These are phyloP conservation scores for Chionographis japonica DNA, from an alignment of 106 monocot species.

Conservation along the genomic window DNA sequence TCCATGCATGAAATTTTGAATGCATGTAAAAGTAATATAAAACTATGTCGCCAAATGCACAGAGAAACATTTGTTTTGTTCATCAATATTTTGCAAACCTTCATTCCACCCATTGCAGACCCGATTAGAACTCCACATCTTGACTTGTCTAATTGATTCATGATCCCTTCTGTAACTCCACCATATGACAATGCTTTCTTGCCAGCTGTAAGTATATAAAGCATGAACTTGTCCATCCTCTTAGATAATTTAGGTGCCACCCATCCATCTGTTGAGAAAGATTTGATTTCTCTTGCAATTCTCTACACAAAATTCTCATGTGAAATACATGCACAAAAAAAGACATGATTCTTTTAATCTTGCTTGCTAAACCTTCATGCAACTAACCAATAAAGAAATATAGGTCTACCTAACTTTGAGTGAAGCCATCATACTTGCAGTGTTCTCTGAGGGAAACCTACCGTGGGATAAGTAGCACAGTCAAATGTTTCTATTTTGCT, in stretches of 20 bases:
- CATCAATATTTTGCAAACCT: constrained; percentile 26
- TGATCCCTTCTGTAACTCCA: constrained; percentile 60
- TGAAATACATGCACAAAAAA: neutral
- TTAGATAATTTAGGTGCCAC: constrained; percentile 67
- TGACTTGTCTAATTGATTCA: constrained; percentile 55
- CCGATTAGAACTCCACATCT: constrained; percentile 76
- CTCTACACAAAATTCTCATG: constrained; percentile 31
- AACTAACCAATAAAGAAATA: too few species aligned
- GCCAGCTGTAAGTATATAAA: constrained; percentile 71
- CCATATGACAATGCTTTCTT: constrained; percentile 70
- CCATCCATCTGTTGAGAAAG: constrained; percentile 74
- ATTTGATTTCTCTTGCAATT: constrained; percentile 80
- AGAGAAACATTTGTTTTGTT: too few species aligned
- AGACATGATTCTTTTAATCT: too few species aligned
- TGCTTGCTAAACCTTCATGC: too few species aligned
- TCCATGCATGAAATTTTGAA: neutral
- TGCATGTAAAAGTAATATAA: neutral
- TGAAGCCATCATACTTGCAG: too few species aligned
- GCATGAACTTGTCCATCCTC: constrained; percentile 85
- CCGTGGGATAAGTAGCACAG: constrained; percentile 74
- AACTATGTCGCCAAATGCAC: too few species aligned
- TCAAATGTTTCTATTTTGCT: constrained; percentile 91
- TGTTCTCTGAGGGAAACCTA: constrained; percentile 9
- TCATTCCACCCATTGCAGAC: constrained; percentile 87
- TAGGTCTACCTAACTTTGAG: too few species aligned